Percentiles rank a stretch among this genome's conserved stretches.
Evolutionary conservation across 2,329 filamentous ascomycete genomes (phyloP).

Genomic region (Ceratocystis eucalypticola): DNA sequence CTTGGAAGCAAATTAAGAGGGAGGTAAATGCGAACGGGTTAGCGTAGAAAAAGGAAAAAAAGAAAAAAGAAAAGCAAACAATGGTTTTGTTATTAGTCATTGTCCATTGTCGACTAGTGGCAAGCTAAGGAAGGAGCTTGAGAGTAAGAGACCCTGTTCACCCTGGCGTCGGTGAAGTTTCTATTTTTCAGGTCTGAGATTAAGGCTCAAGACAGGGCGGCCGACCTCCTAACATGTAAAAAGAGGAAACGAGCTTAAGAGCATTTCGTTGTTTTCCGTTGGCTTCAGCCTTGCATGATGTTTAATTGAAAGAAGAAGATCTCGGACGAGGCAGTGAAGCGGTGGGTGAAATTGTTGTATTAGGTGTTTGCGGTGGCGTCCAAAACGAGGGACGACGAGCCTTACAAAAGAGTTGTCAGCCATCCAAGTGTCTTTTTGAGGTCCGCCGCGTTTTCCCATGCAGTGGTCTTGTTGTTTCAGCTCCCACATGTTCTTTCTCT

Average conservation of each 20-base stretch:
- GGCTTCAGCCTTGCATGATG: background rate
- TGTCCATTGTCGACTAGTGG: background rate
- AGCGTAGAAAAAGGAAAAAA: background rate
- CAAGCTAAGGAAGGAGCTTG: background rate
- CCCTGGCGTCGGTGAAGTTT: background rate
- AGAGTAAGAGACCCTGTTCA: background rate
- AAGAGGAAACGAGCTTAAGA: background rate
- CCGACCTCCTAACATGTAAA: background rate
- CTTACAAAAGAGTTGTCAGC: too few relatives aligned
- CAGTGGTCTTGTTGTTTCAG: background rate
- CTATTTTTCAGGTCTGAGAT: background rate
- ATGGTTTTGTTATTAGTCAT: background rate
- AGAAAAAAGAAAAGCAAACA: background rate
- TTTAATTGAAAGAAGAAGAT: background rate
- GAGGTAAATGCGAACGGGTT: background rate
- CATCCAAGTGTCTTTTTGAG: too few relatives aligned
- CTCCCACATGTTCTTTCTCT: background rate
- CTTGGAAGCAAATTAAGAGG: constrained; percentile 6
- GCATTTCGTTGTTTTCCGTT: background rate
- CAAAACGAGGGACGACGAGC: too few relatives aligned
- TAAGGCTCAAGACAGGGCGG: background rate
- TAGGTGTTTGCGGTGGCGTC: too few relatives aligned
- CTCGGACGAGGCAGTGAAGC: too few relatives aligned
- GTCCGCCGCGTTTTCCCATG: too few relatives aligned
- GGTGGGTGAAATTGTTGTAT: too few relatives aligned